These are phyloP conservation scores for Apophysomyces variabilis DNA, from an alignment of 371 early-diverging fungal species.

Conservation along the genomic window DNA sequence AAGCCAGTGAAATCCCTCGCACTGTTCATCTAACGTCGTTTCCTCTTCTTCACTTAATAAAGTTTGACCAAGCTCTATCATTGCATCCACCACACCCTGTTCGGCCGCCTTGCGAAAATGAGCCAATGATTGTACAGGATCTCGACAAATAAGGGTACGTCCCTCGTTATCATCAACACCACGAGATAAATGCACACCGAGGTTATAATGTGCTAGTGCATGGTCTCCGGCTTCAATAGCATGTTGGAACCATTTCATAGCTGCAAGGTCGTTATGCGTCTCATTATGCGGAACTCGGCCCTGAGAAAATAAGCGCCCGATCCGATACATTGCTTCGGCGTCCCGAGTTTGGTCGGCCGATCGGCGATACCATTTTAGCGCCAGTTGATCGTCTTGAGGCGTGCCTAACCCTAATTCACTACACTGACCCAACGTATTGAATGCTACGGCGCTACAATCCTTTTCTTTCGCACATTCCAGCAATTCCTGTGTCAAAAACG, in stretches of 20 bases:
- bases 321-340: conserved; percentile 50
- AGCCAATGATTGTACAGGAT: conserved; percentile 26
- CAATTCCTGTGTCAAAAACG: conserved; percentile 31
- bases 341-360: conserved; percentile 45
- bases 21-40: background rate
- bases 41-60: conserved; percentile 23
- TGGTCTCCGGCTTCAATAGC: conserved; percentile 38
- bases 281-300: conserved; percentile 20
- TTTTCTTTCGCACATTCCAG: conserved; percentile 45
- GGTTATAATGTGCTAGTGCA: conserved; percentile 36
- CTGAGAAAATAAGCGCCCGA: conserved; percentile 45
- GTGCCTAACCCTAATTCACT: conserved; percentile 53
- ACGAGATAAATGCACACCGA: conserved; percentile 38
- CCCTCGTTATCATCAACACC: conserved; percentile 27
- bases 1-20: conserved; percentile 34
- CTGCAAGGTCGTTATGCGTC: conserved; percentile 34
- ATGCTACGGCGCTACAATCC: conserved; percentile 34
- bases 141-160: conserved; percentile 16
- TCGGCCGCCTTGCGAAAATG: conserved; percentile 44
- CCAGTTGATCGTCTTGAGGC: conserved; percentile 48
- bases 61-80: conserved; percentile 37
- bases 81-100: conserved; percentile 39
- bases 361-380: conserved; percentile 45
- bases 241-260: conserved; percentile 36
- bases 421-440: conserved; percentile 49